Conservation (phyloP, 768 basidiomycete species). For the Crucibulum laeve region DNA sequence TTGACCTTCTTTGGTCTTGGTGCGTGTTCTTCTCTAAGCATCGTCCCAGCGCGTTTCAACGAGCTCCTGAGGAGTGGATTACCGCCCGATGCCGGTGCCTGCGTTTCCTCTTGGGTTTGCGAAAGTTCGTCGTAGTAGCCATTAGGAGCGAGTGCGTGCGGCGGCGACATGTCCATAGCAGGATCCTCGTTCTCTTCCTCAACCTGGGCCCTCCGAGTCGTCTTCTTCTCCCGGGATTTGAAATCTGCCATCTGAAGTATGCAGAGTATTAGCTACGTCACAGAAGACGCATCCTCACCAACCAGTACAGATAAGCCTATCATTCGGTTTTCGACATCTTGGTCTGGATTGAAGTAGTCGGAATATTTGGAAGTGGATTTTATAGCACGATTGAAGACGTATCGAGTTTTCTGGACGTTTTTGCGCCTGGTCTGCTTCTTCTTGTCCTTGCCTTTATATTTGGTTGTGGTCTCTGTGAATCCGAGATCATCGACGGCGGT, state of each 20-base stretch:
- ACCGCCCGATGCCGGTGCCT: slow-evolving; percentile 11
- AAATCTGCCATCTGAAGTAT: too few relatives aligned
- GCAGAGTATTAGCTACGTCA: too few relatives aligned
- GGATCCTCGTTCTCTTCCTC: too few relatives aligned
- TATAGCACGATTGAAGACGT: slow-evolving; percentile 49
- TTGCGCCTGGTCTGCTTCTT: slow-evolving; percentile 39
- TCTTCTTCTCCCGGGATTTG: too few relatives aligned
- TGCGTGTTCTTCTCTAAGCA: slow-evolving; percentile 14
- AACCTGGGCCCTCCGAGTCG: too few relatives aligned
- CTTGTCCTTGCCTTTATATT: slow-evolving; percentile 39
- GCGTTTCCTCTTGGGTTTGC: slow-evolving; percentile 35
- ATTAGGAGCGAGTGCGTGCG: not conserved
- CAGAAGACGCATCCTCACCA: too few relatives aligned
- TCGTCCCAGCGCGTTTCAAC: slow-evolving; percentile 30
- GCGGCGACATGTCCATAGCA: slow-evolving; percentile 6
- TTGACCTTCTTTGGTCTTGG: slow-evolving; percentile 59
- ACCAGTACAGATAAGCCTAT: slow-evolving; percentile 61
- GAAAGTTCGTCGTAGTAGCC: slow-evolving; percentile 15
- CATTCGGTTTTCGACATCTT: slow-evolving; percentile 53
- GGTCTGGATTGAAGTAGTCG: slow-evolving; percentile 68
- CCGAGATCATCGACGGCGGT: slow-evolving; percentile 47
- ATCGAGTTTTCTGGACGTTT: slow-evolving; percentile 52
- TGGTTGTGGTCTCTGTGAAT: slow-evolving; percentile 34
- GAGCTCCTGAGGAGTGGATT: slow-evolving; percentile 5
- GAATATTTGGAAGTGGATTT: slow-evolving; percentile 43